phyloP scores from a whole-genome alignment of 208 protist species.

The Leishmania lainsoni region DNA sequence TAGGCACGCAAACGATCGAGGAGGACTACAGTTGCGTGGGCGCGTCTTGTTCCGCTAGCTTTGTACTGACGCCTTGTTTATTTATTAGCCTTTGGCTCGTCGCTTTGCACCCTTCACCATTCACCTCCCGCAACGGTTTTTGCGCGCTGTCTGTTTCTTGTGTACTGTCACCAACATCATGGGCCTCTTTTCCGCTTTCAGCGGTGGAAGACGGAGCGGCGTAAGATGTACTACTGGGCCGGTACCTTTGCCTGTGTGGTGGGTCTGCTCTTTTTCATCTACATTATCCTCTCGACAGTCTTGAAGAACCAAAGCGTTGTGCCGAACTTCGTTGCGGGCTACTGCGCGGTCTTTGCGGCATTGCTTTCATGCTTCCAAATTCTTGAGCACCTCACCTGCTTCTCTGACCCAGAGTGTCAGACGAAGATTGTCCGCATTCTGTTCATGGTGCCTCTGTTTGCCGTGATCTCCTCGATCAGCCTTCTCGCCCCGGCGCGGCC shows the following conservation, averaged over 20 bases:
- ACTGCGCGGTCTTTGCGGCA: constrained; percentile 90
- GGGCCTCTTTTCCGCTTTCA: constrained; percentile 26
- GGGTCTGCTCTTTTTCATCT: constrained; percentile 67
- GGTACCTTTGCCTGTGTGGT: constrained; percentile 80
- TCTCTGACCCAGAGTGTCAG: constrained; percentile 89
- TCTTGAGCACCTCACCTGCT: constrained; percentile 91
- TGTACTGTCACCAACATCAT: neutral
- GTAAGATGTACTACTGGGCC: constrained; percentile 88
- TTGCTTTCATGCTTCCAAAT: constrained; percentile 89
- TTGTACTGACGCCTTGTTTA: neutral
- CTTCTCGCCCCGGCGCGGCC: constrained; percentile 66
- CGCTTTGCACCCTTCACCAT: neutral
- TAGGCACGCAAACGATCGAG: neutral
- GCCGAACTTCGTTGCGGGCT: constrained; percentile 81
- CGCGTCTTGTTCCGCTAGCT: neutral
- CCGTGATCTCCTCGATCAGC: constrained; percentile 85
- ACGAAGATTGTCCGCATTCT: constrained; percentile 93
- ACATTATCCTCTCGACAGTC: constrained; percentile 60
- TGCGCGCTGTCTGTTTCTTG: neutral
- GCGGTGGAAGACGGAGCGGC: constrained; percentile 47
- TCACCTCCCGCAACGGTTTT: neutral
- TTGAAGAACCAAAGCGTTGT: constrained; percentile 54
- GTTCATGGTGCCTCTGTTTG: constrained; percentile 94
- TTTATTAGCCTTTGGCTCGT: neutral
- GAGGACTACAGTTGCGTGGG: neutral